phyloP scores from a whole-genome alignment of 2,329 filamentous ascomycete species.

The Fusarium newnesense region DNA sequence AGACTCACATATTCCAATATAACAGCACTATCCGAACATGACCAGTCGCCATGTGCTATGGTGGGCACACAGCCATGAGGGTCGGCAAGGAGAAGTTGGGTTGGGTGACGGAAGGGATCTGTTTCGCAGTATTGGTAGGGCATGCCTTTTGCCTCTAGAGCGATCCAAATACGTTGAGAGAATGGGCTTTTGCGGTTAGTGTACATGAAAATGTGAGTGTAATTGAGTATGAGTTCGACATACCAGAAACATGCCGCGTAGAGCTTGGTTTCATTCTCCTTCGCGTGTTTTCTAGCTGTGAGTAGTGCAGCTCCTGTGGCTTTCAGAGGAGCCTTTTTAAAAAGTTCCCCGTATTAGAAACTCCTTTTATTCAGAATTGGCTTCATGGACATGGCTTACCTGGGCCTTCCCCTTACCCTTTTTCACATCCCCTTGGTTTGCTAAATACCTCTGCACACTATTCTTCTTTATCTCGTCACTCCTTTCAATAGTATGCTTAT shows the following conservation, averaged over 20 bases:
- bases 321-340: conserved; percentile 76
- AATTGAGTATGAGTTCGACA: conserved; percentile 47
- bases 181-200: conserved; percentile 68
- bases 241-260: conserved; percentile 89
- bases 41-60: conserved; percentile 82
- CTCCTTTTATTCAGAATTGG: background rate
- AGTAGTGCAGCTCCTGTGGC: conserved; percentile 75
- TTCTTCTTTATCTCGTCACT: conserved; percentile 87
- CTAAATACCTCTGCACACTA: conserved; percentile 73
- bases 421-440: conserved; percentile 73
- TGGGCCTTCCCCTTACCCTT: conserved; percentile 61
- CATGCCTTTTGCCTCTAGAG: conserved; percentile 81
- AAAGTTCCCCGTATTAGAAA: background rate
- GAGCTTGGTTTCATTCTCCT: conserved; percentile 77
- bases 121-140: conserved; percentile 89
- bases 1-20: conserved; percentile 82
- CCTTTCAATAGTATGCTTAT: conserved; percentile 77
- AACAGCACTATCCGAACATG: conserved; percentile 82
- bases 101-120: conserved; percentile 77
- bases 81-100: conserved; percentile 75
- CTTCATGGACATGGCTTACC: conserved; percentile 21
- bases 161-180: conserved; percentile 90
- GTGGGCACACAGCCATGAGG: conserved; percentile 80
- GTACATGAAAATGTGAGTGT: background rate
- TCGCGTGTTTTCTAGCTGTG: conserved; percentile 77